These are phyloP conservation scores for Paxillus rubicundulus DNA, from an alignment of 768 basidiomycete genomes.

Conservation along the genomic window DNA sequence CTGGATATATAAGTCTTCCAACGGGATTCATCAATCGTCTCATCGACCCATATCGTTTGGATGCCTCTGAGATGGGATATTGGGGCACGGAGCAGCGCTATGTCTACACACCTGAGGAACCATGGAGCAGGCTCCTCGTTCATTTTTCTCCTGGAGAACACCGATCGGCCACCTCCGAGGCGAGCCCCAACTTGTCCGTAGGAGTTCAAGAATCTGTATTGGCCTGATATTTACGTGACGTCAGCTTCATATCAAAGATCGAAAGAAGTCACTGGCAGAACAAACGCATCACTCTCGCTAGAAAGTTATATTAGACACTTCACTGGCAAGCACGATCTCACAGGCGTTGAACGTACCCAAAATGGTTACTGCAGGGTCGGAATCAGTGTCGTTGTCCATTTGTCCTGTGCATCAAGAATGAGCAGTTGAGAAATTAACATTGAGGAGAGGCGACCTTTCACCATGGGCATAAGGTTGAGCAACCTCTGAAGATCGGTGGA, in stretches of 20 bases:
- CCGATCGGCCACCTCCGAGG: slow-evolving; percentile 25
- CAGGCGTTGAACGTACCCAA: too few relatives aligned
- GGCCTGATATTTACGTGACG: slow-evolving; percentile 11
- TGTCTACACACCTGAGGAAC: slow-evolving; percentile 26
- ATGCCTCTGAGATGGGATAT: slow-evolving; percentile 40
- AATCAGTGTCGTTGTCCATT: too few relatives aligned
- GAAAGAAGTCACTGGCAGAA: background rate
- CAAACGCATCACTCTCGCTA: background rate
- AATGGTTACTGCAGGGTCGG: too few relatives aligned
- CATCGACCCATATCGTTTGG: slow-evolving; percentile 45
- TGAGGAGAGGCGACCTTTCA: background rate
- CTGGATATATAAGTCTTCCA: slow-evolving; percentile 29
- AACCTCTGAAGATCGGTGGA: background rate
- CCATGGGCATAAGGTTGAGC: background rate
- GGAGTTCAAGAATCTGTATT: slow-evolving; percentile 34
- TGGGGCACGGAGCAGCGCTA: slow-evolving; percentile 44
- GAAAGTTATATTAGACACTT: background rate
- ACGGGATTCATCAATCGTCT: slow-evolving; percentile 32
- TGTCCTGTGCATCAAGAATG: too few relatives aligned
- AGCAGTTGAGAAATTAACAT: too few relatives aligned
- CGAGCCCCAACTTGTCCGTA: slow-evolving; percentile 37
- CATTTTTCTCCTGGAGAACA: slow-evolving; percentile 1
- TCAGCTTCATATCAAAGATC: background rate
- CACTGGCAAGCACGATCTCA: too few relatives aligned
- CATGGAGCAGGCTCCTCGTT: background rate